Base-by-base conservation (phyloP, 345 rosid species). In the Angophora floribunda region DNA sequence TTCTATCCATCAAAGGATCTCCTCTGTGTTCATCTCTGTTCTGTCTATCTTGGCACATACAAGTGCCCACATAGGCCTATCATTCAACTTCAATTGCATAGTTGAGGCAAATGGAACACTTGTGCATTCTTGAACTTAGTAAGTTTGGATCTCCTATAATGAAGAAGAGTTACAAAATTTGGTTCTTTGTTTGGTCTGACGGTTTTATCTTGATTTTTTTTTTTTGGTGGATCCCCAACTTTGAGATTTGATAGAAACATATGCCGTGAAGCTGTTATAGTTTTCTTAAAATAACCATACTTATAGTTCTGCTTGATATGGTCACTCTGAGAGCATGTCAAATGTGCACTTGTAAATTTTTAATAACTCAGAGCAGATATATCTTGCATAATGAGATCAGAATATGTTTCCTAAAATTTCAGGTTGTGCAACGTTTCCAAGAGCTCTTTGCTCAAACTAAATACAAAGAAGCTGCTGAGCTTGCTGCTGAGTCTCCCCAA, bases 391-490 rank as follows among this genome's bases (percentile, higher is more conserved):
- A 75, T 75, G 49, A 75, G 47, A 41, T 75, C 30, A 5, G 79
- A 59, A 24, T 22, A 19, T 9, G 14, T 41, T 41, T 80, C 87
- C 90, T 87, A 61, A 89, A 88, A 50, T 91, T 85, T 89, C 93
- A 98, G 99, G 99, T 98, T 91, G 98, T 95, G 85, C 98, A 98
- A 94, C 97, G 98, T 88, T 98, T 98, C 91, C 99, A 98, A 93
- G 99, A 97, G 88, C 91, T 97, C 30, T 98, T 98, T 91, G 96
- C 99, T 89, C 99, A 98, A 90, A 97, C 98, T 41, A 98, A 98
- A 93, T 98, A 98, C 90, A 97, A 98, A 90, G 99, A 98, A 93
- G 99, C 99, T 85, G 99, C 99, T 87, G 99, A 98, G 93, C 99
- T 98, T 89, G 99, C 99, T 92, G 99, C 99, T 84, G 99, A 98